Base-by-base conservation (phyloP, 768 basidiomycete species). In the Xanthoconium stramineum region DNA sequence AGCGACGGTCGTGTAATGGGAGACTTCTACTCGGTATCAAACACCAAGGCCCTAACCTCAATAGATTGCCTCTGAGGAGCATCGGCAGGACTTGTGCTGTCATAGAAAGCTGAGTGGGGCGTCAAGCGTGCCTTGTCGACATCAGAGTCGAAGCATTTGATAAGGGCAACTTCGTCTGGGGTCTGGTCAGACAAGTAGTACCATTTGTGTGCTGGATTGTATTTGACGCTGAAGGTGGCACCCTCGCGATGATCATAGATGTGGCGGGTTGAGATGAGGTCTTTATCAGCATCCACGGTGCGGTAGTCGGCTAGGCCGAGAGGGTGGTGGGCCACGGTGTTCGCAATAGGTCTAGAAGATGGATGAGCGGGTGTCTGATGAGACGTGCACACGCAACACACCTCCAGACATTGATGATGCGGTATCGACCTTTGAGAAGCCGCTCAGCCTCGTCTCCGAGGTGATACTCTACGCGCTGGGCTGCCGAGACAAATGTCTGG, bases 361-460 rank as follows among this genome's bases (percentile, higher is more conserved):
- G 13, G 6, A 29, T 64, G 38, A 59, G 54, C 9, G 30, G 5
- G 2, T 44, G 32, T 9, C 37, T 15, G 17, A 12, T 19, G 29
- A 36, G 6, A 33, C 3, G 13, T 19, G 11, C 14, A 7, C 0
- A 11, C 6, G n/a, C 4, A 14, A 44, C 58, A 44, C 10, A 67
- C 60, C 78, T 75, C 78, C 78, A 78, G 47, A 78, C 73, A 57
- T 79, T 79, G 63, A 79, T 76, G 61, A 79, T 76, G 47, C 74
- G 75, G 32, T 72, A 69, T 48, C 78, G 75, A 13, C 70, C 65
- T 54, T 74, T 68, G 52, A 79, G 67, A 19, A 77, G 71, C 15
- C 69, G 71, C 55, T 76, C 74, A 1, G 76, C 79, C 29, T 79
- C 78, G 12, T 69, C 71, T 6, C 69, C 69, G 20, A 74, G 72